Conservation (phyloP, 1,284 basidiomycete genomes). For the Acaromyces ingoldii region DNA sequence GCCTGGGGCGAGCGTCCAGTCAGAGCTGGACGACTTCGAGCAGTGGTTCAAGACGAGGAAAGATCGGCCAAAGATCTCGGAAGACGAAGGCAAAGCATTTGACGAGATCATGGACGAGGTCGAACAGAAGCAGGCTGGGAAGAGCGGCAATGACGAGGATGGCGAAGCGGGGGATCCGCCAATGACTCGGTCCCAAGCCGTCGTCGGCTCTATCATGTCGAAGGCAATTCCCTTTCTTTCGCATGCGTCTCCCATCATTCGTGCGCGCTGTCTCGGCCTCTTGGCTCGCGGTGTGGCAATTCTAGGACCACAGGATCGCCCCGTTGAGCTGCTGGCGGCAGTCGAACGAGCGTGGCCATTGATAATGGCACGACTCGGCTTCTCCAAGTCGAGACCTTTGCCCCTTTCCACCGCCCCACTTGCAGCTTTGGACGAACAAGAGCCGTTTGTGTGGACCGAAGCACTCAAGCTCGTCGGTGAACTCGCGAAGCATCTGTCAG, state of each 20-base stretch:
- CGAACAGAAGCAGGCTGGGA: too few species aligned
- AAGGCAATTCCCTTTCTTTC: constrained; percentile 23
- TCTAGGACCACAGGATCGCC: constrained; percentile 21
- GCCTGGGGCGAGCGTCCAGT: not conserved
- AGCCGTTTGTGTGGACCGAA: constrained; percentile 32
- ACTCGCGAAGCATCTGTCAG: constrained; percentile 18
- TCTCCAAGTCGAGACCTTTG: not conserved
- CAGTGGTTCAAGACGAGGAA: constrained; percentile 9
- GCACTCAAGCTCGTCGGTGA: constrained; percentile 26
- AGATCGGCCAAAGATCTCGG: not conserved
- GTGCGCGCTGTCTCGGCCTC: constrained; percentile 19
- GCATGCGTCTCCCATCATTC: constrained; percentile 25
- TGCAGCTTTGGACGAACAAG: constrained; percentile 18
- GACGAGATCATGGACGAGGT: not conserved
- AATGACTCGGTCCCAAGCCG: not conserved
- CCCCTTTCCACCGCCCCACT: not conserved
- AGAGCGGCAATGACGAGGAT: too few species aligned
- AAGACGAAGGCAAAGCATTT: not conserved
- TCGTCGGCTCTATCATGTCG: constrained; percentile 14
- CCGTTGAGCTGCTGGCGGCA: constrained; percentile 34
- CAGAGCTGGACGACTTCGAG: constrained; percentile 10
- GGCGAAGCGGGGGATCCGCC: not conserved
- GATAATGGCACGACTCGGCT: constrained; percentile 37
- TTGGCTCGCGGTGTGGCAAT: constrained; percentile 23
- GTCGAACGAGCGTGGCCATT: constrained; percentile 44